Percentiles rank a stretch among this genome's conserved stretches.
Conservation (phyloP, 192 early-diverging fungal species). For the Coemansia biformis region DNA sequence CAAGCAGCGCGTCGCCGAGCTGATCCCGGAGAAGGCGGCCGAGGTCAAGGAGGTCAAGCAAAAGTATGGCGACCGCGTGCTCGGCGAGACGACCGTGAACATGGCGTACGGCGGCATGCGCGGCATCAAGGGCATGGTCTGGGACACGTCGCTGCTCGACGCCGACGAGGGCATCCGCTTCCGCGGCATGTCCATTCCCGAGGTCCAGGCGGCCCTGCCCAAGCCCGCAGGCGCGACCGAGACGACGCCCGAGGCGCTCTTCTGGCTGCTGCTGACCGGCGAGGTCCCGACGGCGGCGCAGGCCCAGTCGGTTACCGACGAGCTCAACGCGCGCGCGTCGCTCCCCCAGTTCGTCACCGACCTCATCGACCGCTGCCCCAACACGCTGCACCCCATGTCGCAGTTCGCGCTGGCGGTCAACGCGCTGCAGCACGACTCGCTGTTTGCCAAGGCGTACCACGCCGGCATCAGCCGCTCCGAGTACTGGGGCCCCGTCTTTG, state of each 20-base stretch:
- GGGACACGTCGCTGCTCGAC: slow-evolving; percentile 97
- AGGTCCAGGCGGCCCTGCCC: slow-evolving; percentile 91
- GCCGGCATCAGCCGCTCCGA: slow-evolving; percentile 84
- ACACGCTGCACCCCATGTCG: slow-evolving; percentile 98
- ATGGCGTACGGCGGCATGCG: slow-evolving; percentile 98
- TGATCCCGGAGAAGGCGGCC: slow-evolving; percentile 92
- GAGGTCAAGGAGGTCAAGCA: slow-evolving; percentile 92
- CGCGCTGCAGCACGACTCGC: slow-evolving; percentile 93
- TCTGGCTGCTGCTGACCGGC: slow-evolving; percentile 97
- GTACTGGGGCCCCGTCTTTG: slow-evolving; percentile 96
- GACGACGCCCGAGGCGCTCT: slow-evolving; percentile 96
- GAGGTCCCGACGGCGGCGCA: slow-evolving; percentile 93
- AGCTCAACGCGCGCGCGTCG: slow-evolving; percentile 92
- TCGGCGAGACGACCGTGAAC: slow-evolving; percentile 95
- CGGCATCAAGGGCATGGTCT: slow-evolving; percentile 98
- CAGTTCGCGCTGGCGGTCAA: slow-evolving; percentile 96
- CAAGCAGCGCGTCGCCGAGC: slow-evolving; percentile 88
- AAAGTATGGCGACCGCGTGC: slow-evolving; percentile 82
- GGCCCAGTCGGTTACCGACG: slow-evolving; percentile 82
- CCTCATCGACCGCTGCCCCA: slow-evolving; percentile 96
- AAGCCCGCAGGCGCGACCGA: slow-evolving; percentile 79
- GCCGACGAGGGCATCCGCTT: slow-evolving; percentile 98
- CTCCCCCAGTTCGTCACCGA: slow-evolving; percentile 95
- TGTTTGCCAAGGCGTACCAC: slow-evolving; percentile 96
- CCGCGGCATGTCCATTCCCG: slow-evolving; percentile 93